A percentile compares a stretch with the other conserved stretches of the same genome.
These are phyloP conservation scores for Boeremia lycopersici DNA, from an alignment of 2,329 filamentous ascomycete species.

Conservation along the genomic window DNA sequence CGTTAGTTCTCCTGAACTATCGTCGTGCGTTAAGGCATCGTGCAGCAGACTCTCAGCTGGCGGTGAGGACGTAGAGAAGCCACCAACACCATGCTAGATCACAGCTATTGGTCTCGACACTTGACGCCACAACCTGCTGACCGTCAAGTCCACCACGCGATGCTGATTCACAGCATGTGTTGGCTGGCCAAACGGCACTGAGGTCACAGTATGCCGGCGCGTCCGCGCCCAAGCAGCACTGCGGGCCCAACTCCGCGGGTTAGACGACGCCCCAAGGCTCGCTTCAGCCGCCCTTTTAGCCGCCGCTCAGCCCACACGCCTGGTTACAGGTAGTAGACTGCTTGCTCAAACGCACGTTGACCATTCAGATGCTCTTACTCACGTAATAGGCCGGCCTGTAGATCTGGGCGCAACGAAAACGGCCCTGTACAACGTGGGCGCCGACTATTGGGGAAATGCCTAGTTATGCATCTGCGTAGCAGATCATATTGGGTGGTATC, in stretches of 20 bases:
- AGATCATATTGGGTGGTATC: conserved; percentile 14
- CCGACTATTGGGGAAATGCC: conserved; percentile 2
- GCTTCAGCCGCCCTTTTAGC: conserved; percentile 14
- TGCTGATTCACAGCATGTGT: background rate
- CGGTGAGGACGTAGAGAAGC: background rate
- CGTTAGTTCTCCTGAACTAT: conserved; percentile 1
- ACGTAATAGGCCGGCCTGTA: conserved; percentile 15
- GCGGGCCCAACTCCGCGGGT: conserved; percentile 8
- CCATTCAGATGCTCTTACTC: conserved; percentile 3
- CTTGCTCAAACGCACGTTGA: background rate
- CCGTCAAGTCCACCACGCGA: conserved; percentile 1
- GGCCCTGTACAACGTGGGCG: conserved; percentile 10
- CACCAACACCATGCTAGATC: background rate
- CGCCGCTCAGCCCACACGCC: conserved; percentile 13
- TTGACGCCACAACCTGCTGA: conserved; percentile 1
- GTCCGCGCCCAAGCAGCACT: conserved; percentile 2
- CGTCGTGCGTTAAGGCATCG: background rate
- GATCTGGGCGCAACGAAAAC: conserved; percentile 11
- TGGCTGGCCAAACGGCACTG: background rate
- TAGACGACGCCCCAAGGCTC: conserved; percentile 8
- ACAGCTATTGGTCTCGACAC: background rate
- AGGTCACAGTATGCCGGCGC: background rate
- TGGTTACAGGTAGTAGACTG: conserved; percentile 1
- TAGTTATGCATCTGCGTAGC: conserved; percentile 13
- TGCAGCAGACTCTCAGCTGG: conserved; percentile 7